Conservation (phyloP, 257 asterid genomes). For the Ehretia macrophylla region DNA sequence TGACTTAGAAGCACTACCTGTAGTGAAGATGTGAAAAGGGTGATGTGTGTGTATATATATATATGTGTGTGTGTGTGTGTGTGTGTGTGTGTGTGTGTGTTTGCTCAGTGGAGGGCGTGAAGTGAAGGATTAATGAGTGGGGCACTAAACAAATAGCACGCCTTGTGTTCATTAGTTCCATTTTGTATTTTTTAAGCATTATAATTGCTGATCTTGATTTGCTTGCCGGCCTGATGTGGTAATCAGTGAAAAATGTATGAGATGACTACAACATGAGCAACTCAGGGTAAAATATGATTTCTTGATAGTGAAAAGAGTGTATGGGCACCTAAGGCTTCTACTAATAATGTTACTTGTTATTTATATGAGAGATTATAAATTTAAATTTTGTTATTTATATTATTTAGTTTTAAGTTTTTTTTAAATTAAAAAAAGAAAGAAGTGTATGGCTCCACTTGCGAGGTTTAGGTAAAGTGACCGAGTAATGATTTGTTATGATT, state of each 20-base stretch:
- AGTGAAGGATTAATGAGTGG: conserved; percentile 37
- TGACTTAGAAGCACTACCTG: neutral
- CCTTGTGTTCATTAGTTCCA: conserved; percentile 13
- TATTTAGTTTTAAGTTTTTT: too few relatives aligned
- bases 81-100: neutral
- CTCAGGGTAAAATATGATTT: neutral
- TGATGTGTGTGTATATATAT: conserved; percentile 17
- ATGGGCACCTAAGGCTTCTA: too few relatives aligned
- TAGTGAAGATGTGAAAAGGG: conserved; percentile 7
- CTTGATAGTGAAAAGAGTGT: too few relatives aligned
- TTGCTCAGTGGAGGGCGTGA: conserved; percentile 36
- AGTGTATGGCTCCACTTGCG: too few relatives aligned
- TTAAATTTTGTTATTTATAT: too few relatives aligned
- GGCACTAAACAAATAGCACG: conserved; percentile 40
- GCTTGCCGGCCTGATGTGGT: conserved; percentile 23
- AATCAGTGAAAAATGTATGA: conserved; percentile 10
- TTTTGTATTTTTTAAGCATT: conserved; percentile 6
- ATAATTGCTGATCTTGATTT: conserved; percentile 15
- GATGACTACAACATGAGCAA: conserved; percentile 9
- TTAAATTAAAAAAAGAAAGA: too few relatives aligned
- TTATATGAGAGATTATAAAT: too few relatives aligned
- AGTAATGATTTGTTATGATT: too few relatives aligned
- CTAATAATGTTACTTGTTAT: too few relatives aligned
- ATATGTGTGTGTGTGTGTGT: neutral
- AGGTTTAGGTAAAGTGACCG: too few relatives aligned